A percentile compares a stretch with the other conserved stretches of the same genome.
Conservation (phyloP, 495 filamentous ascomycete genomes). For the Halenospora varia region DNA sequence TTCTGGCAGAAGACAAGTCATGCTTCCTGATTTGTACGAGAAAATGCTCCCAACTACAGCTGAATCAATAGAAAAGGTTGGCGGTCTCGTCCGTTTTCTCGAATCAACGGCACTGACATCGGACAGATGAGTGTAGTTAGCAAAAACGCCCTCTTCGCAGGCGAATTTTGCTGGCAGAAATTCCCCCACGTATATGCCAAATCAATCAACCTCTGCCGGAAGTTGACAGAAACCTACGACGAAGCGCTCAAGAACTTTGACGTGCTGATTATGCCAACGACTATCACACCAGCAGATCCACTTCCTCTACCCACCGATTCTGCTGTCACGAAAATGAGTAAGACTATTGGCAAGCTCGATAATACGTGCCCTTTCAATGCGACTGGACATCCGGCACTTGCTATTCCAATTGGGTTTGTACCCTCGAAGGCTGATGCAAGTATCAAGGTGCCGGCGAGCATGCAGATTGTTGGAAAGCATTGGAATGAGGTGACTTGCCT, state of each 20-base stretch:
- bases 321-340: slow-evolving; percentile 31
- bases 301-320: slow-evolving; percentile 34
- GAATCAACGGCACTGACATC: not conserved
- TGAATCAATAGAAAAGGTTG: slow-evolving; percentile 15
- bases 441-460: slow-evolving; percentile 43
- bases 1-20: slow-evolving; percentile 19
- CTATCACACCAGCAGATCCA: slow-evolving; percentile 34
- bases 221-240: slow-evolving; percentile 39
- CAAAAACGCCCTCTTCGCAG: slow-evolving; percentile 41
- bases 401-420: slow-evolving; percentile 45
- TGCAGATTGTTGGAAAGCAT: slow-evolving; percentile 44
- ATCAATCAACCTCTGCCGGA: slow-evolving; percentile 37
- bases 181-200: slow-evolving; percentile 40
- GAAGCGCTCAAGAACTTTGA: slow-evolving; percentile 35
- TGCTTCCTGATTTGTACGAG: slow-evolving; percentile 21
- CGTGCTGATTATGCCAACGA: slow-evolving; percentile 41
- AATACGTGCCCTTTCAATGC: slow-evolving; percentile 54
- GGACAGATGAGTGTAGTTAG: slow-evolving; percentile 22
- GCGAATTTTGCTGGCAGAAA: slow-evolving; percentile 33
- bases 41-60: slow-evolving; percentile 18
- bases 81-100: not conserved
- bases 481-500: slow-evolving; percentile 43
- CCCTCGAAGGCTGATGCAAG: slow-evolving; percentile 31
- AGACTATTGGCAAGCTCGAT: slow-evolving; percentile 42
- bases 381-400: slow-evolving; percentile 51